Evolutionary conservation across 2,329 filamentous ascomycete species (phyloP).

Genomic region (Clonostachys byssicola): DNA sequence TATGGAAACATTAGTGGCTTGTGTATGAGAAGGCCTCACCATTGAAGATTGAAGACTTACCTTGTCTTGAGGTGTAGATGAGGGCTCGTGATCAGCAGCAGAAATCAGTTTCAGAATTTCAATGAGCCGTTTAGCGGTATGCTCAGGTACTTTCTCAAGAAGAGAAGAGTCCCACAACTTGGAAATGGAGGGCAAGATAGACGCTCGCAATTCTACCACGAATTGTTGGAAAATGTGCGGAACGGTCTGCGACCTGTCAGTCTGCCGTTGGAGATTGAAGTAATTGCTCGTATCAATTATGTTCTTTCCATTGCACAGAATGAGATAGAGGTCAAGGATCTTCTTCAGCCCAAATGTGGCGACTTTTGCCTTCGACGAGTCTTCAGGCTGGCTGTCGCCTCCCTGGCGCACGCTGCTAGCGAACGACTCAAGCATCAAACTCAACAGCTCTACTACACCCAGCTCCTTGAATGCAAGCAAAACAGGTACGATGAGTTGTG

Average conservation of each 20-base stretch:
- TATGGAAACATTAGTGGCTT: conserved; percentile 2
- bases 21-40: no score
- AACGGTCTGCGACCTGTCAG: conserved; percentile 34
- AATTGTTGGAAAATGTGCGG: conserved; percentile 62
- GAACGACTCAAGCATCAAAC: conserved; percentile 68
- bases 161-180: conserved; percentile 83
- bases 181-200: conserved; percentile 70
- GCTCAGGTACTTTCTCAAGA: conserved; percentile 74
- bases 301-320: conserved; percentile 73
- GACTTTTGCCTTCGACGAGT: conserved; percentile 40
- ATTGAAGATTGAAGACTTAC: conserved; percentile 27
- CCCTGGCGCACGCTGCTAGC: conserved; percentile 19
- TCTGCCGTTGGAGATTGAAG: conserved; percentile 37
- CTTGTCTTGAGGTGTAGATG: conserved; percentile 60
- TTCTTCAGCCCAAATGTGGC: conserved; percentile 66
- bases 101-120: conserved; percentile 79
- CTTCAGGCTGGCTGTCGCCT: conserved; percentile 36
- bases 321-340: conserved; percentile 76
- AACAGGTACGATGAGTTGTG: conserved; percentile 67
- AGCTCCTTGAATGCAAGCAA: conserved; percentile 83
- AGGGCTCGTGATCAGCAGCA: conserved; percentile 68
- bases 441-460: conserved; percentile 71
- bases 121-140: conserved; percentile 74
- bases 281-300: conserved; percentile 70
- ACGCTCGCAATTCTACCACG: conserved; percentile 78